Conservation (phyloP, 257 asterid species). For the Penstemon barbatus region DNA sequence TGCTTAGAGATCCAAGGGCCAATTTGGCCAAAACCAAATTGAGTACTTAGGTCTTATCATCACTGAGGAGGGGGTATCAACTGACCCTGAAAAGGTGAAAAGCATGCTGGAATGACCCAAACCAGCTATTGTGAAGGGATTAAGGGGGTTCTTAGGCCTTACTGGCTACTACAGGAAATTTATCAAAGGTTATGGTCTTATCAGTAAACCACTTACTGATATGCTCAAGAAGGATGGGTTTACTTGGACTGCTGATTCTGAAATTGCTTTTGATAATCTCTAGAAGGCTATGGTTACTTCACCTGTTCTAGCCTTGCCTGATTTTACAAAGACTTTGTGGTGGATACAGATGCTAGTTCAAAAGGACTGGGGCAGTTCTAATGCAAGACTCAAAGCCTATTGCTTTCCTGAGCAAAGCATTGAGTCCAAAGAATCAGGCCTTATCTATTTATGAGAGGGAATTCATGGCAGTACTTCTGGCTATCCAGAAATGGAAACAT, state of each 20-base stretch:
- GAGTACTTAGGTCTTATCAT: constrained; percentile 16
- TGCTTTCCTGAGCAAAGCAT: neutral
- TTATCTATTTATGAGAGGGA: neutral
- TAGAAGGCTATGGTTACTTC: neutral
- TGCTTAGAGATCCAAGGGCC: neutral
- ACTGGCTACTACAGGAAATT: neutral
- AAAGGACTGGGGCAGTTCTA: neutral
- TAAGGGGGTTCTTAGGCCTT: neutral
- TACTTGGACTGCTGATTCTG: neutral
- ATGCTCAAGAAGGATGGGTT: neutral
- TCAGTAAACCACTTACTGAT: neutral
- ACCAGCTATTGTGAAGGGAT: neutral
- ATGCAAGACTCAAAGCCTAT: neutral
- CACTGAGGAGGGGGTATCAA: neutral
- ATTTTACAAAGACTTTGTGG: neutral
- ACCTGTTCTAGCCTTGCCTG: neutral
- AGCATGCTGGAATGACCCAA: neutral
- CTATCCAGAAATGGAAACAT: neutral
- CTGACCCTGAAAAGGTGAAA: neutral
- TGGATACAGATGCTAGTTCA: neutral
- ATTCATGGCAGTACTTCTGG: neutral
- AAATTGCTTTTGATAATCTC: neutral
- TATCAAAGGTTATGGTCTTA: neutral
- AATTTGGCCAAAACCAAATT: neutral
- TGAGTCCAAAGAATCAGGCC: neutral